Conservation (phyloP, 768 basidiomycete genomes). For the Leccinum variicolor region DNA sequence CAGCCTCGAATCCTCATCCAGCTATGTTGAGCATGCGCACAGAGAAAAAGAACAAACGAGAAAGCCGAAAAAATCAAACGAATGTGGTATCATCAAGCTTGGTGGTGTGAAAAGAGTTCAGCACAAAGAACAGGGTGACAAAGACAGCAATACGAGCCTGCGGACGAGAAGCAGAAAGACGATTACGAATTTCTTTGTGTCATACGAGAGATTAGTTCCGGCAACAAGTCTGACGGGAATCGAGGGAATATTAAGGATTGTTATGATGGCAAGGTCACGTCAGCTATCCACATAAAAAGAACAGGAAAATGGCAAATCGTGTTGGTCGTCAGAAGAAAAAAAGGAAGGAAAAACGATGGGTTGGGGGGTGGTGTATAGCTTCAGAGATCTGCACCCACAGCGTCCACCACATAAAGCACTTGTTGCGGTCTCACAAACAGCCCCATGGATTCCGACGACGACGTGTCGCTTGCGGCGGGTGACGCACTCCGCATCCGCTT, state of each 20-base stretch:
- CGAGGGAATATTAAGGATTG: constrained; percentile 9
- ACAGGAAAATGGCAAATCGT: not conserved
- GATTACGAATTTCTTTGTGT: constrained; percentile 20
- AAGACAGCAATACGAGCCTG: not conserved
- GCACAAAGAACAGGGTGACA: not conserved
- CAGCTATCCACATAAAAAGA: constrained; percentile 8
- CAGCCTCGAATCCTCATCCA: not conserved
- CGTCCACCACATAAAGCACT: constrained; percentile 84
- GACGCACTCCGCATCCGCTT: constrained; percentile 68
- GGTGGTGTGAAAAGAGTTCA: not conserved
- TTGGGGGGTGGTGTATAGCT: not conserved
- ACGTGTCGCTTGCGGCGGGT: constrained; percentile 57
- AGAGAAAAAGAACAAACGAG: not conserved
- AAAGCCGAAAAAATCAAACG: constrained; percentile 4
- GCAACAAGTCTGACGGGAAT: constrained; percentile 11
- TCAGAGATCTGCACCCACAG: constrained; percentile 65
- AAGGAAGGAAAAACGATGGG: not conserved
- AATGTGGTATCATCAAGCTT: constrained; percentile 18
- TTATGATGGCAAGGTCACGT: constrained; percentile 10
- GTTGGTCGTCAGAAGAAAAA: constrained; percentile 10
- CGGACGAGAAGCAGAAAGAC: constrained; percentile 1
- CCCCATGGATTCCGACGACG: constrained; percentile 63
- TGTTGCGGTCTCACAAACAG: constrained; percentile 84
- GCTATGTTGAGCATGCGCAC: not conserved
- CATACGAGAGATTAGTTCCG: constrained; percentile 23